Base-by-base conservation (phyloP, 176 grass and related monocot genomes). In the Hyparrhenia diplandra region DNA sequence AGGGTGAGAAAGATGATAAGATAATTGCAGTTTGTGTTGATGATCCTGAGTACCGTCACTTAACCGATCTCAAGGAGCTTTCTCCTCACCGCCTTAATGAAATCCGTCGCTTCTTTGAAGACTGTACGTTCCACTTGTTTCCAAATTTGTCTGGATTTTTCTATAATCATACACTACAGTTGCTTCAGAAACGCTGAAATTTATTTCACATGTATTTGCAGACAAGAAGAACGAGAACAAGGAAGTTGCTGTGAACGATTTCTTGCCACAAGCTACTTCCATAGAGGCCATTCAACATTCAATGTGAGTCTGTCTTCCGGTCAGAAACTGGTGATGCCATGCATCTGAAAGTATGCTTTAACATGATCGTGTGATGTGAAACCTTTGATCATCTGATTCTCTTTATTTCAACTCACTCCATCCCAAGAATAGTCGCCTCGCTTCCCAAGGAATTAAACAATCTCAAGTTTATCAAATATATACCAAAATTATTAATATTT, bases 101-200 rank as follows among this genome's bases (percentile, higher is more conserved):
- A 87, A 91, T 91, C 32, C 85, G 81, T 4, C 89, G 89, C 57
- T 91, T 91, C 85, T 91, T 91, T 14, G 84, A 91, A 77, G 89
- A 91, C 36, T 87, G 89, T 91, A 87, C 10, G 12, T 30, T 55
- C 36, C 12, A 45, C 75, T 80, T 52, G 42, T 59, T 37, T 42
- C 29, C 13, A 55, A 21, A 76, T 31, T 36, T 27, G 6, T 47
- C 36, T 14, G 18, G 57, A 32, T 4, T 45, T 32, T 62, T 62
- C 34, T 17, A 8, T 20, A 35, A 57, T 25, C 13, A 8, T 8
- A 36, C 31, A 32, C 20, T 12, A 16, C 6, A 55, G 71, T 57
- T 28, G 5, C 13, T 80, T 18, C 18, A 31, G 25, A 77, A 82
- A 7, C 4, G 3, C 37, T 83, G 57, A 41, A 10, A 2, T 35